A percentile compares a stretch with the other conserved stretches of the same genome.
These are phyloP conservation scores for Cordyceps farinosa DNA, from an alignment of 2,329 filamentous ascomycete genomes.

Conservation along the genomic window DNA sequence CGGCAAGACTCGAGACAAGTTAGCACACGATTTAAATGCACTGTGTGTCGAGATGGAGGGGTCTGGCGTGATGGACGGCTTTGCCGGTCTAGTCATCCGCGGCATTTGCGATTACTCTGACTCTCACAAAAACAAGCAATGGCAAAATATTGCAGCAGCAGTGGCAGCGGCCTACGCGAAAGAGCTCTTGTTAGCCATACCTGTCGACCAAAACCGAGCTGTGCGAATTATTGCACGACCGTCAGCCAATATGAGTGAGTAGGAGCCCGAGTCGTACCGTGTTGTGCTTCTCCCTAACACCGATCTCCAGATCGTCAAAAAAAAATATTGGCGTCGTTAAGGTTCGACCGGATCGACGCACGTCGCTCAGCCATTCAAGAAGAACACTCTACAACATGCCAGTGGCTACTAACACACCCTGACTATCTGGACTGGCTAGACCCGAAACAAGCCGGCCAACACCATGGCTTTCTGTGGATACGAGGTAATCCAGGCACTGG, in stretches of 20 bases:
- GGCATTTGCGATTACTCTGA: constrained; percentile 35
- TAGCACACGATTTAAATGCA: constrained; percentile 8
- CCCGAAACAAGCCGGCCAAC: neutral
- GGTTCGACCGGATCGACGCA: neutral
- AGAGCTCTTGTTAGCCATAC: neutral
- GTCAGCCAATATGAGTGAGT: neutral
- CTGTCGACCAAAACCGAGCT: neutral
- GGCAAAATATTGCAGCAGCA: constrained; percentile 25
- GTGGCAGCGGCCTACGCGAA: constrained; percentile 25
- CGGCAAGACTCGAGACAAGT: constrained; percentile 12
- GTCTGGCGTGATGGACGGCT: constrained; percentile 25
- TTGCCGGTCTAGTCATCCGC: constrained; percentile 32
- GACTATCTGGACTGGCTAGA: constrained; percentile 15
- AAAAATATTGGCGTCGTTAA: neutral
- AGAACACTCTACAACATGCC: neutral
- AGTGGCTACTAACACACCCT: neutral
- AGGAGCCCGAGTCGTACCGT: no score
- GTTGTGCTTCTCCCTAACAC: neutral
- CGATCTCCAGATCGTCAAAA: neutral
- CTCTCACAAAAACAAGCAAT: constrained; percentile 26
- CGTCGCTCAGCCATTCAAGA: neutral
- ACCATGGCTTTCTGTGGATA: constrained; percentile 31
- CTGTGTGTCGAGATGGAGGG: constrained; percentile 29
- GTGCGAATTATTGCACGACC: neutral
- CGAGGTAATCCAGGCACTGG: constrained; percentile 42